Percentiles rank a stretch among this genome's conserved stretches.
phyloP scores from a whole-genome alignment of 1,284 basidiomycete species.

The Leccinum discolor region DNA sequence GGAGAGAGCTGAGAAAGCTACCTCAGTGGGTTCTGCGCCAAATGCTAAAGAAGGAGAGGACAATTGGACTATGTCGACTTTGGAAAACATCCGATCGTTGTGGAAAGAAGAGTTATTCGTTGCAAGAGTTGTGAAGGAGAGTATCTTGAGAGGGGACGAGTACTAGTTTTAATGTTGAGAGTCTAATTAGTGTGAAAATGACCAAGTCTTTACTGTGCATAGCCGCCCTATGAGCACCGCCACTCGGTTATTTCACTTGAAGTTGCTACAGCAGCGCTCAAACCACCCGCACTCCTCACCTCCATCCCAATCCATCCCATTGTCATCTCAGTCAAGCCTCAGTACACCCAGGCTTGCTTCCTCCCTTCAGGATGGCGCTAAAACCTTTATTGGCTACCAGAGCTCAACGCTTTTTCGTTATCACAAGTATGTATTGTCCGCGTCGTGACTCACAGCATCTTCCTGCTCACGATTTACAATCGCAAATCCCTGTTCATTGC shows the following conservation, averaged over 20 bases:
- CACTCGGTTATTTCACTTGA: not conserved
- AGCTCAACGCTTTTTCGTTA: slow-evolving; percentile 66
- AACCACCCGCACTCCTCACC: not conserved
- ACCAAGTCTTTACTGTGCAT: not conserved
- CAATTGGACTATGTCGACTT: slow-evolving; percentile 34
- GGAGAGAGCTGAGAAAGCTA: slow-evolving; percentile 29
- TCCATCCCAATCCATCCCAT: not conserved
- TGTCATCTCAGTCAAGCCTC: slow-evolving; percentile 13
- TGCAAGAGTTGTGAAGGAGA: slow-evolving; percentile 45
- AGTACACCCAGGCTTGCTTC: slow-evolving; percentile 12
- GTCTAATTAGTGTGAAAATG: not conserved
- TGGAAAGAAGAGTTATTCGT: slow-evolving; percentile 57
- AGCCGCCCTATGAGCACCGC: slow-evolving; percentile 12
- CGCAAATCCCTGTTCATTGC: slow-evolving; percentile 5
- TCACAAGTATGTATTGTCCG: slow-evolving; percentile 49
- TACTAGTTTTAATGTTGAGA: not conserved
- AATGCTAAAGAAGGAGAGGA: not conserved
- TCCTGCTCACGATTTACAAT: slow-evolving; percentile 14
- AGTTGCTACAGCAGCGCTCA: not conserved
- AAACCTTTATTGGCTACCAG: slow-evolving; percentile 66
- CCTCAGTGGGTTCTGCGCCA: not conserved
- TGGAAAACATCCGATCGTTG: slow-evolving; percentile 34
- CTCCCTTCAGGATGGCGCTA: slow-evolving; percentile 51
- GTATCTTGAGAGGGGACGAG: slow-evolving; percentile 40
- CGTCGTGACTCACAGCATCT: not conserved